These are phyloP conservation scores for Beta corolliflora DNA, from an alignment of 179 eudicot species.

Conservation along the genomic window DNA sequence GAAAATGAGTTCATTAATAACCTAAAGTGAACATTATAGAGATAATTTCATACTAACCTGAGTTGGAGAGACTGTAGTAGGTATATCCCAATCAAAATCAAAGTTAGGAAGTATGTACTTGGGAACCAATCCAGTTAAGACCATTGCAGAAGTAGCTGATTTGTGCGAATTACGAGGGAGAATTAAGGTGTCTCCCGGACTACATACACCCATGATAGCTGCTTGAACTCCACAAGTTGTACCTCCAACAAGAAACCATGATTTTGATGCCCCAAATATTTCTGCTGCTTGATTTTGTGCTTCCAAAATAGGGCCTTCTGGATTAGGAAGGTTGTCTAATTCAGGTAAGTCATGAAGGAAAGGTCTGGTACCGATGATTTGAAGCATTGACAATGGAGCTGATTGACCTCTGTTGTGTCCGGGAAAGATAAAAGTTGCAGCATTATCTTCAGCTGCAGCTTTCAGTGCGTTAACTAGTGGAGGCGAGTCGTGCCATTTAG, in stretches of 20 bases:
- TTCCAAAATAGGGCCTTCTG: constrained; percentile 57
- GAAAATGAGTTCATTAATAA: too few species aligned
- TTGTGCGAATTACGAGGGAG: constrained; percentile 66
- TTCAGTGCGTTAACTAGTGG: constrained; percentile 59
- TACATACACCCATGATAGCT: constrained; percentile 66
- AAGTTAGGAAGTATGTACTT: constrained; percentile 38
- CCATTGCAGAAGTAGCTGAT: constrained; percentile 67
- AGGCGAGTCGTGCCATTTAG: constrained; percentile 25
- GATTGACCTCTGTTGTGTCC: constrained; percentile 73
- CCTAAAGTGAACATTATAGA: not conserved
- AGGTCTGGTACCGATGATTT: constrained; percentile 51
- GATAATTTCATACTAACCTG: not conserved
- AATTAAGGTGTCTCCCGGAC: constrained; percentile 59
- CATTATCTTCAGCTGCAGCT: constrained; percentile 57
- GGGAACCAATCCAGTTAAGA: constrained; percentile 56
- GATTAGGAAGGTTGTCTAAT: constrained; percentile 59
- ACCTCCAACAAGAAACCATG: constrained; percentile 83
- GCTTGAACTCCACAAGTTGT: constrained; percentile 78
- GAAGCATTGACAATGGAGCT: constrained; percentile 56
- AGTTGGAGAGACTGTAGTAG: not conserved
- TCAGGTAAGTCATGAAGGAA: constrained; percentile 61
- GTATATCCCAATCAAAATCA: constrained; percentile 1
- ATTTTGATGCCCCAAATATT: constrained; percentile 66
- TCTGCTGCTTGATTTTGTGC: constrained; percentile 64
- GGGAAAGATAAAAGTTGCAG: constrained; percentile 65